These are phyloP conservation scores for Iris macrosiphon DNA, from an alignment of 106 monocot species.

Conservation along the genomic window DNA sequence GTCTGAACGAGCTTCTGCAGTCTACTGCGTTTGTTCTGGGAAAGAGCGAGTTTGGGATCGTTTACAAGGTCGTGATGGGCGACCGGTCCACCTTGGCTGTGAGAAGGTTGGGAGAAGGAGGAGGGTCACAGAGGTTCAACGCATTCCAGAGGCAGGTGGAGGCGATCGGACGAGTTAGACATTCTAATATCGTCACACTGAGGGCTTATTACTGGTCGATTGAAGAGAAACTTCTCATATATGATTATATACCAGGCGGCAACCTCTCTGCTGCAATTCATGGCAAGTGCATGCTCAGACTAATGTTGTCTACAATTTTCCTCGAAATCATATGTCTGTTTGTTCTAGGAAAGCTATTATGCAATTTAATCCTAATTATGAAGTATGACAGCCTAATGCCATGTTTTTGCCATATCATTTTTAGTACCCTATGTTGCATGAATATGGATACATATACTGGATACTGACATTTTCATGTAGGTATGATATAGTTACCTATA, in stretches of 20 bases:
- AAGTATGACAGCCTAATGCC: too few species aligned
- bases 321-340: not conserved
- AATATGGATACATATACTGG: too few species aligned
- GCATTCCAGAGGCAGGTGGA: slow-evolving; percentile 52
- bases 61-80: slow-evolving; percentile 62
- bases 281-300: slow-evolving; percentile 14
- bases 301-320: not conserved
- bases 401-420: too few species aligned
- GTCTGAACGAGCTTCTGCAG: slow-evolving; percentile 50
- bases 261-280: slow-evolving; percentile 49
- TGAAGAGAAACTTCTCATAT: too few species aligned
- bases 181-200: slow-evolving; percentile 27
- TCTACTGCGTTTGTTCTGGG: slow-evolving; percentile 64
- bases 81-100: slow-evolving; percentile 49
- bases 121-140: slow-evolving; percentile 48
- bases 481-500: too few species aligned
- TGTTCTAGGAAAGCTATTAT: too few species aligned
- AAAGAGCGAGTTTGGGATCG: slow-evolving; percentile 55
- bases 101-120: slow-evolving; percentile 58
- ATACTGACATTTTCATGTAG: too few species aligned
- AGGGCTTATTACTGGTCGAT: too few species aligned
- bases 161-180: slow-evolving; percentile 44
- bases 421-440: too few species aligned
- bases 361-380: too few species aligned
- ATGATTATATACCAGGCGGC: slow-evolving; percentile 2